phyloP scores from a whole-genome alignment of 805 yeast genomes.

The Pichia thaimueangensis region DNA sequence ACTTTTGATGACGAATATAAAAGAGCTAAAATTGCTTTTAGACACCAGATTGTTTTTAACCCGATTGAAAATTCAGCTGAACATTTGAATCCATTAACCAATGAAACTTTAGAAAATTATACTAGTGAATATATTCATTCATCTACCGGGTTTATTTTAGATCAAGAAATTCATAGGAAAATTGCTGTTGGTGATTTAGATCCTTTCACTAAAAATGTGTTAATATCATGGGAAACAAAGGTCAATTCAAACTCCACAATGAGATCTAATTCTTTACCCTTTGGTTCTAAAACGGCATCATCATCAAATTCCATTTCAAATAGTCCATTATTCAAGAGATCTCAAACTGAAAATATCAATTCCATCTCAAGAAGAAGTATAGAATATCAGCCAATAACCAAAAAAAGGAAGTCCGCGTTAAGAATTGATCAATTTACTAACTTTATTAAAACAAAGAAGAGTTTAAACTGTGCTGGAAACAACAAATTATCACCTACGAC shows the following conservation, averaged over 20 bases:
- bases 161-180: constrained; percentile 41
- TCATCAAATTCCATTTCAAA: background rate
- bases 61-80: constrained; percentile 45
- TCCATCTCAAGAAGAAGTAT: constrained; percentile 2
- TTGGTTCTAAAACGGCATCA: no score
- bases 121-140: constrained; percentile 19
- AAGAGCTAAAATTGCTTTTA: constrained; percentile 73
- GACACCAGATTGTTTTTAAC: constrained; percentile 78
- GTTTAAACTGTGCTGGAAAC: background rate
- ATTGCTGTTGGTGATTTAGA: constrained; percentile 63
- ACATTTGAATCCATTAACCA: constrained; percentile 54
- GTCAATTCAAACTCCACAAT: constrained; percentile 12
- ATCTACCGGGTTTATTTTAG: constrained; percentile 42
- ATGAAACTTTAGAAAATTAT: constrained; percentile 27
- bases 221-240: constrained; percentile 43
- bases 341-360: constrained; percentile 2
- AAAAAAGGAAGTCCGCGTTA: constrained; percentile 16
- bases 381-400: constrained; percentile 1
- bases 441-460: constrained; percentile 6
- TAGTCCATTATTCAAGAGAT: constrained; percentile 2
- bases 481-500: constrained; percentile 18
- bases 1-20: constrained; percentile 54
- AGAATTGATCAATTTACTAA: constrained; percentile 22
- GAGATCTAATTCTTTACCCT: constrained; percentile 9
- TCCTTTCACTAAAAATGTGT: constrained; percentile 49